Conservation (phyloP, 2,329 filamentous ascomycete species). For the Plenodomus biglobosus region DNA sequence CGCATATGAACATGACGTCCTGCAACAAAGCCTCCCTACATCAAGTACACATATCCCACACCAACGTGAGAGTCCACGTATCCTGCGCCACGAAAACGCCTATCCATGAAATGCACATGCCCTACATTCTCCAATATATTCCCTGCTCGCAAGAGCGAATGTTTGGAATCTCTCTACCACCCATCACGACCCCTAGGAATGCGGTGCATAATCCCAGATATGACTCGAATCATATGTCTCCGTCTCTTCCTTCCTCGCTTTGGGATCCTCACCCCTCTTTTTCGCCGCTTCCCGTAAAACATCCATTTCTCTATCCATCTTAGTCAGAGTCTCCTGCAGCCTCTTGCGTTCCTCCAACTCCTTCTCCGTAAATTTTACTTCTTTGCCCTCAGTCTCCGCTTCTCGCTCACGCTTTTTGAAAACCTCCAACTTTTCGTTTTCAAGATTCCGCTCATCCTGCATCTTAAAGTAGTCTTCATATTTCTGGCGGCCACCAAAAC, state of each 20-base stretch:
- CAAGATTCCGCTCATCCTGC: constrained; percentile 46
- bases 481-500: constrained; percentile 56
- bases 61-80: too few species aligned
- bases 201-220: constrained; percentile 43
- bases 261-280: constrained; percentile 39
- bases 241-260: constrained; percentile 35
- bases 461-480: constrained; percentile 55
- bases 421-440: constrained; percentile 44
- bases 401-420: constrained; percentile 45
- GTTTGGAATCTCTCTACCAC: too few species aligned
- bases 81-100: too few species aligned
- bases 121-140: too few species aligned
- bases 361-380: constrained; percentile 20
- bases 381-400: constrained; percentile 33
- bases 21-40: too few species aligned
- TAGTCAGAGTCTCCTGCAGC: constrained; percentile 21
- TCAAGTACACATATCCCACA: too few species aligned
- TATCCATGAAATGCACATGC: too few species aligned
- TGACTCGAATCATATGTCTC: constrained; percentile 38
- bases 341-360: constrained; percentile 23
- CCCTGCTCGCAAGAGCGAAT: too few species aligned
- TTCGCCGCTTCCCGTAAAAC: constrained; percentile 32
- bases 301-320: constrained; percentile 35
- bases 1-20: too few species aligned
- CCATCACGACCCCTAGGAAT: constrained; percentile 13